These are phyloP conservation scores for Quercus bicolor DNA, from an alignment of 306 rosid genomes.

Conservation along the genomic window DNA sequence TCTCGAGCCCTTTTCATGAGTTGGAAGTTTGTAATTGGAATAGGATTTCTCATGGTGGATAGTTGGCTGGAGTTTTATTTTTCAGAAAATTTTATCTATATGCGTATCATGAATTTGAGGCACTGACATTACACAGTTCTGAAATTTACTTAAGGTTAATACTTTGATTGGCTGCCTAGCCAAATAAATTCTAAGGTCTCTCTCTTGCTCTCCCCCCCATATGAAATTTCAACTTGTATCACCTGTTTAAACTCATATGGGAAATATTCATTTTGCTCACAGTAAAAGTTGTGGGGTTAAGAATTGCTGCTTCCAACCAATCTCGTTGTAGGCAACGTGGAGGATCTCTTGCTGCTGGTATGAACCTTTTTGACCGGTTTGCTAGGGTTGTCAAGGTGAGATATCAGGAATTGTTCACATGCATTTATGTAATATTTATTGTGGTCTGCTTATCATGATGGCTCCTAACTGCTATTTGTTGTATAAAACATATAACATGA, in stretches of 20 bases:
- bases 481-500: constrained; percentile 9
- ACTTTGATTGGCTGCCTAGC: neutral
- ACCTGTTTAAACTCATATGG: neutral
- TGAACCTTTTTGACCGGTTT: constrained; percentile 88
- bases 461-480: constrained; percentile 1
- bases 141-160: neutral
- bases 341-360: constrained; percentile 71
- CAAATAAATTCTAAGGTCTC: neutral
- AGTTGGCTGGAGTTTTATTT: neutral
- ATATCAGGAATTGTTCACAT: neutral
- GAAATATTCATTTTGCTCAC: constrained; percentile 2
- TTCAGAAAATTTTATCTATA: neutral
- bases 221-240: neutral
- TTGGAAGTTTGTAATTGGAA: neutral
- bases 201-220: neutral
- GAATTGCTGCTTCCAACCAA: constrained; percentile 33
- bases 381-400: constrained; percentile 86
- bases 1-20: neutral
- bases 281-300: constrained; percentile 46
- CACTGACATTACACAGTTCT: neutral
- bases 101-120: neutral
- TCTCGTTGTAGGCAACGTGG: constrained; percentile 40
- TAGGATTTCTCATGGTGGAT: neutral
- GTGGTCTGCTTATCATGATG: constrained; percentile 22
- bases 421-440: constrained; percentile 1